A percentile compares a stretch with the other conserved stretches of the same genome.
phyloP scores from a whole-genome alignment of 345 rosid species.

The Murraya paniculata region DNA sequence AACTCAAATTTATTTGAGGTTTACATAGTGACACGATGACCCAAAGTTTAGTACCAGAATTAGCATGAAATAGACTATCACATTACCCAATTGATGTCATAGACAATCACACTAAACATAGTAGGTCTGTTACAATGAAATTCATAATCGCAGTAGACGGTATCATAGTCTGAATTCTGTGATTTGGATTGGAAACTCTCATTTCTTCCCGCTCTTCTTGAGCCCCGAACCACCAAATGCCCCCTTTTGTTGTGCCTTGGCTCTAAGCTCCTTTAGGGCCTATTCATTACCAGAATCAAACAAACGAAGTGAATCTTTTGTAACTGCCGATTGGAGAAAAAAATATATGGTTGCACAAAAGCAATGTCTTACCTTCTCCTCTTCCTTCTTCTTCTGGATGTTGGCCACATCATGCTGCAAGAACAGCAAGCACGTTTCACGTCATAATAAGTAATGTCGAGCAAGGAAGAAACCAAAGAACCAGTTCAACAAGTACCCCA shows the following conservation, averaged over 20 bases:
- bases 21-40: background rate
- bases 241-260: slow-evolving; percentile 84
- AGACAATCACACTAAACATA: slow-evolving; percentile 7
- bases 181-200: slow-evolving; percentile 22
- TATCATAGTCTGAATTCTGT: background rate
- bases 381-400: slow-evolving; percentile 77
- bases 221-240: slow-evolving; percentile 84
- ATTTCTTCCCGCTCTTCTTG: slow-evolving; percentile 94
- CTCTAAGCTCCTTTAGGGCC: slow-evolving; percentile 85
- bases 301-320: background rate
- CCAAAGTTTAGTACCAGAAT: background rate
- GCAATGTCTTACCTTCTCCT: slow-evolving; percentile 51
- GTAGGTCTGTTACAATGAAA: background rate
- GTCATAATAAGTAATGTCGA: background rate
- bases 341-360: background rate
- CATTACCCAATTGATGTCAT: background rate
- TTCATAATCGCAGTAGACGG: background rate
- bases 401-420: slow-evolving; percentile 55
- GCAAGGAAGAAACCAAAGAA: background rate
- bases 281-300: slow-evolving; percentile 18
- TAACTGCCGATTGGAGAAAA: background rate
- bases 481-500: background rate
- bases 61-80: background rate
- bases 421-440: background rate
- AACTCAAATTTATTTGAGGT: slow-evolving; percentile 4